Base-by-base conservation (phyloP, 495 filamentous ascomycete genomes). In the Aspergillus sclerotiicarbonarius region DNA sequence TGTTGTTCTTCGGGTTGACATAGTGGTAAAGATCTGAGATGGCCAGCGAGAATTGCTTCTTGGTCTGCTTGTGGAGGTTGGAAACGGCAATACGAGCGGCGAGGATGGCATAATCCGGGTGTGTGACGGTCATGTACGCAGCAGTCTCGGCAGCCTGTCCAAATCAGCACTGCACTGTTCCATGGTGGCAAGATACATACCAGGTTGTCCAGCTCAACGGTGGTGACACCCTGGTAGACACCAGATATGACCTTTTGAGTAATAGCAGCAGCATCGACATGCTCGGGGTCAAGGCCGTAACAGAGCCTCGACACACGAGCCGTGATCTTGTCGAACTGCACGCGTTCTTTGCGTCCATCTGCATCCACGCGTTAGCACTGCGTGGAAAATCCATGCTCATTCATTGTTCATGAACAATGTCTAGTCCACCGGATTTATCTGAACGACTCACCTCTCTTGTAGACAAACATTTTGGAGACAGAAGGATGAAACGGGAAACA, bases 281-380 rank as follows among this genome's bases (percentile, higher is more conserved):
- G 94, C 57, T 97, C 94, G 44, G 87, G 82, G 71, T 98, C 95
- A 55, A 98, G 86, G 56, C 94, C 92, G 73, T 98, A 98, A 82
- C 94, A 98, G 53, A 98, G 84, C 53, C 94, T 83, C 29, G 94
- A 98, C 44, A 98, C 94, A 74, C 94, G 91, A 61, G 94, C 94
- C 59, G 94, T 98, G 83, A 98, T 98, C 79, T 98, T 98, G 80
- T 98, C 94, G 81, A 98, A 98, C 73, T 98, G 94, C 56, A 98
- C 94, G 73, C 94, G 94, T 84, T 98, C 94, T 81, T 98, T 96
- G 81, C 94, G 93, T 76, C 94, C 94, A 82, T 98, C 93, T 98
- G 61, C n/a, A 60, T 30, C 53, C 53, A 59, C 56, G 48, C 20
- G 67, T 74, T 39, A 76, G 62, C 63, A 62, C 31, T 53, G 15